Conservation (phyloP, 1,284 basidiomycete species). For the Phenoliferia sp. region DNA sequence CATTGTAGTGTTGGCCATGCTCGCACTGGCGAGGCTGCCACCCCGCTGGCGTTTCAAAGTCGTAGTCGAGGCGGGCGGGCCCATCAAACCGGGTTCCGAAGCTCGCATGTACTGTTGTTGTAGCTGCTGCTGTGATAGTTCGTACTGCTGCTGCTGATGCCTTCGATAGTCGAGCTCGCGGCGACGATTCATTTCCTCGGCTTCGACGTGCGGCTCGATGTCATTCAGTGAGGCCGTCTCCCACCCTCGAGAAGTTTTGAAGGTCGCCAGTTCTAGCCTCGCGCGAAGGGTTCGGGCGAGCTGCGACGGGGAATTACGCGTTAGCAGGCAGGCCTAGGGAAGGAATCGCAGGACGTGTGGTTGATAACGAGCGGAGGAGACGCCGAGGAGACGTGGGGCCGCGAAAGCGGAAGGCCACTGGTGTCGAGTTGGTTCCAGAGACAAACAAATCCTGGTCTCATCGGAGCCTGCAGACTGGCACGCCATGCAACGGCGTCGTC, state of each 20-base stretch:
- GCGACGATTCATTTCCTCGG: slow-evolving; percentile 15
- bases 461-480: no score
- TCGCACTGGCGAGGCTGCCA: background rate
- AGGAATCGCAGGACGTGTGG: background rate
- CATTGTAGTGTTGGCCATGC: slow-evolving; percentile 1
- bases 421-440: no score
- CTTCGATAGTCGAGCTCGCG: background rate
- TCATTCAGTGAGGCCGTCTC: slow-evolving; percentile 27
- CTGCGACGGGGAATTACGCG: no score
- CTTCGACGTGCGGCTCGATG: slow-evolving; percentile 31
- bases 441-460: no score
- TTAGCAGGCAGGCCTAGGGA: no score
- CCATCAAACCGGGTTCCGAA: background rate
- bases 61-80: background rate
- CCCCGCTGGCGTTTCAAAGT: background rate
- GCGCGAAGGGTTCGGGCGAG: slow-evolving; percentile 31
- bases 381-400: no score
- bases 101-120: background rate
- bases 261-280: slow-evolving; percentile 33
- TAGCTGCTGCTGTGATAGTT: slow-evolving; percentile 6
- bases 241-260: slow-evolving; percentile 34
- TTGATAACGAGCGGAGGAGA: no score
- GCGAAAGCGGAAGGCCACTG: no score
- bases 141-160: slow-evolving; percentile 2
- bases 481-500: no score